Evolutionary conservation across 306 rosid species (phyloP).

Genomic region (Fagus sylvatica): DNA sequence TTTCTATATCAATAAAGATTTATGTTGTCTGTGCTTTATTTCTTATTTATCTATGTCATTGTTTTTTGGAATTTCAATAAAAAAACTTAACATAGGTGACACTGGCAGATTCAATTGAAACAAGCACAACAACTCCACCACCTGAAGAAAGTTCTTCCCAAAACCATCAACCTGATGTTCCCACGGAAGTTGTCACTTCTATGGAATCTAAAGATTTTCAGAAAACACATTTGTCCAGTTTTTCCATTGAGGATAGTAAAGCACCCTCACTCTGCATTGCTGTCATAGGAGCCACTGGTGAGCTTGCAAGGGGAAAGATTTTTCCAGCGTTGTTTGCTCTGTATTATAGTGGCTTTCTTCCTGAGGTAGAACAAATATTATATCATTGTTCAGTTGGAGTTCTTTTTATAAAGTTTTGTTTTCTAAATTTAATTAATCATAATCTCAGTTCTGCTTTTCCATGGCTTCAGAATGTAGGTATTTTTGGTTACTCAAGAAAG

Average conservation of each 20-base stretch:
- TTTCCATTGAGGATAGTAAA: slow-evolving; percentile 28
- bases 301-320: slow-evolving; percentile 80
- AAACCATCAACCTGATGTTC: slow-evolving; percentile 24
- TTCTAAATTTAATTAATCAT: slow-evolving; percentile 9
- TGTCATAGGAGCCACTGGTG: slow-evolving; percentile 94
- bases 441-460: slow-evolving; percentile 18
- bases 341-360: slow-evolving; percentile 88
- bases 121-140: slow-evolving; percentile 12
- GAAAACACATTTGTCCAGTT: slow-evolving; percentile 32
- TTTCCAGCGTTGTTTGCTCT: slow-evolving; percentile 93
- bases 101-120: slow-evolving; percentile 30
- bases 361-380: slow-evolving; percentile 57
- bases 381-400: background rate
- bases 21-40: background rate
- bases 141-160: slow-evolving; percentile 27
- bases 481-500: slow-evolving; percentile 93
- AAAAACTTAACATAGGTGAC: background rate
- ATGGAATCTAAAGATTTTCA: slow-evolving; percentile 38
- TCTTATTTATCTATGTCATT: background rate
- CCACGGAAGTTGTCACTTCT: slow-evolving; percentile 35
- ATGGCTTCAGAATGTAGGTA: slow-evolving; percentile 73
- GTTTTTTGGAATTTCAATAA: slow-evolving; percentile 1
- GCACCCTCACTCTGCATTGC: slow-evolving; percentile 77
- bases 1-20: background rate
- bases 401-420: slow-evolving; percentile 2